Conservation (phyloP, 164 flowering plant genomes). For the Protea cynaroides region DNA sequence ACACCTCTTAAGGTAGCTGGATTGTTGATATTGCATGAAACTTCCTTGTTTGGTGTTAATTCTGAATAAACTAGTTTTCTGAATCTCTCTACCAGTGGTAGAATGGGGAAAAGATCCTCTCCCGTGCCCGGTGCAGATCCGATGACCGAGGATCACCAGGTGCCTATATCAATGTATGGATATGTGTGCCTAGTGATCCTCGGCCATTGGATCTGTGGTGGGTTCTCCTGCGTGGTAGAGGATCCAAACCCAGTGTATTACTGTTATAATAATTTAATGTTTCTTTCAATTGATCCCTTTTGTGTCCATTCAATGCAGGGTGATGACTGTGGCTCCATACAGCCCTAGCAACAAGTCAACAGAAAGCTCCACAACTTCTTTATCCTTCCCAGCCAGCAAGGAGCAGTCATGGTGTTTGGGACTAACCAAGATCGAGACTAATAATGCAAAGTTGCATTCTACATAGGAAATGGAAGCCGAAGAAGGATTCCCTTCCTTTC, state of each 20-base stretch:
- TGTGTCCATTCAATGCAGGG: neutral
- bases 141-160: too few relatives aligned
- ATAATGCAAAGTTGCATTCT: neutral
- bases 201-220: too few relatives aligned
- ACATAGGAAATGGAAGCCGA: neutral
- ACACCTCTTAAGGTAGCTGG: too few relatives aligned
- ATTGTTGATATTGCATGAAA: too few relatives aligned
- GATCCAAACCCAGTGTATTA: too few relatives aligned
- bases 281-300: neutral
- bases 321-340: conserved; percentile 1
- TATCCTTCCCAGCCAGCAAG: neutral
- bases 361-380: neutral
- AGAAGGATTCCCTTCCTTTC: neutral
- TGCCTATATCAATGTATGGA: too few relatives aligned
- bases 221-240: too few relatives aligned
- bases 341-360: neutral
- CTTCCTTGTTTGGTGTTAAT: neutral
- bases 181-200: too few relatives aligned
- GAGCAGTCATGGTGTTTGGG: conserved; percentile 5
- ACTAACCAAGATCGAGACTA: neutral
- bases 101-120: too few relatives aligned
- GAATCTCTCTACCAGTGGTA: too few relatives aligned
- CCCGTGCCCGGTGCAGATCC: too few relatives aligned
- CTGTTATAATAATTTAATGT: neutral
- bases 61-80: too few relatives aligned